phyloP scores from a whole-genome alignment of 345 rosid genomes.

The Euclidium syriacum region DNA sequence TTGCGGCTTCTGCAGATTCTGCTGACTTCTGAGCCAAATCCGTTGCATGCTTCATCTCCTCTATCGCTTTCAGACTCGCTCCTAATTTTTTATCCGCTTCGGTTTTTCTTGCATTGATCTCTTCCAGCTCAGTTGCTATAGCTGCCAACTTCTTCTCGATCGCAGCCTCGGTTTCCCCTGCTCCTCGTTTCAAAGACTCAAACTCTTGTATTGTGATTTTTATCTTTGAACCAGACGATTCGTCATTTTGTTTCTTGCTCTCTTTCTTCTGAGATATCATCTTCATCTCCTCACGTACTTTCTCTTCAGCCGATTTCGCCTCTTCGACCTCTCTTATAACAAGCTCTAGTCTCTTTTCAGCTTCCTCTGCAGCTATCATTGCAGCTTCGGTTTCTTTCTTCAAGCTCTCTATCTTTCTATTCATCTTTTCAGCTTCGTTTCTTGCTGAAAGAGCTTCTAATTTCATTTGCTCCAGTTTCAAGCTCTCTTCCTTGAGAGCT shows the following conservation, averaged over 20 bases:
- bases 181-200: slow-evolving; percentile 46
- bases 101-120: slow-evolving; percentile 35
- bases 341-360: slow-evolving; percentile 43
- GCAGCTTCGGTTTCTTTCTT: slow-evolving; percentile 48
- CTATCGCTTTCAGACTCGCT: slow-evolving; percentile 47
- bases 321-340: slow-evolving; percentile 42
- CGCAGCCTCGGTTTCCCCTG: slow-evolving; percentile 39
- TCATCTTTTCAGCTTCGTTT: slow-evolving; percentile 50
- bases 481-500: slow-evolving; percentile 25
- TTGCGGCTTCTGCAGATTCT: slow-evolving; percentile 64
- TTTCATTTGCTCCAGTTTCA: slow-evolving; percentile 34
- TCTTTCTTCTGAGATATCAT: slow-evolving; percentile 33
- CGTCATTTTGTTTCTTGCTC: slow-evolving; percentile 10
- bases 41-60: slow-evolving; percentile 65
- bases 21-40: slow-evolving; percentile 69
- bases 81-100: slow-evolving; percentile 45
- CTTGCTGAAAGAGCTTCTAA: slow-evolving; percentile 47
- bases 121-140: slow-evolving; percentile 42
- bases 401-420: slow-evolving; percentile 29
- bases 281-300: slow-evolving; percentile 47
- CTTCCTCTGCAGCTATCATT: slow-evolving; percentile 32
- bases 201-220: slow-evolving; percentile 51
- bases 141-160: slow-evolving; percentile 47
- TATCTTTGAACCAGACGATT: slow-evolving; percentile 34
- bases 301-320: slow-evolving; percentile 54